Evolutionary conservation across 495 filamentous ascomycete genomes (phyloP).

Genomic region (Trichoderma asperelloides): DNA sequence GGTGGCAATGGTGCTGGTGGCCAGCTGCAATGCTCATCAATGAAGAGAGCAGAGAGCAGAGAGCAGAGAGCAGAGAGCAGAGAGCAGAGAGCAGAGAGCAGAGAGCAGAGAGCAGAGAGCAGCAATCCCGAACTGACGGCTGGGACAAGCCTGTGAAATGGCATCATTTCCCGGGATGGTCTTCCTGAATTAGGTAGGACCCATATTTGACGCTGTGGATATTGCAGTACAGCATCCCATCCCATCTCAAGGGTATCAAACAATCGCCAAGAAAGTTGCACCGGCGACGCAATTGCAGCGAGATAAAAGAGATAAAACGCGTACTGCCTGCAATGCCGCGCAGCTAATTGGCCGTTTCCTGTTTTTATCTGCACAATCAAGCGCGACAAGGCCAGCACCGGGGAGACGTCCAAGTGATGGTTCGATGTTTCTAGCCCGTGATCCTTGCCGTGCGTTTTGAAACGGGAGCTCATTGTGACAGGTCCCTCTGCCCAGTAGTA

Average conservation of each 20-base stretch:
- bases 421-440: background rate
- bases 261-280: background rate
- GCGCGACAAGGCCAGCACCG: too few relatives aligned
- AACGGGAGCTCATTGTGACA: background rate
- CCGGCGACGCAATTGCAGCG: background rate
- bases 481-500: background rate
- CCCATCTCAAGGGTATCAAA: background rate
- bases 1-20: too few relatives aligned
- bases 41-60: background rate
- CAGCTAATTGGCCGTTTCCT: too few relatives aligned
- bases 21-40: too few relatives aligned
- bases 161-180: background rate
- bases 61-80: too few relatives aligned
- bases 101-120: background rate
- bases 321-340: too few relatives aligned
- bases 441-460: background rate
- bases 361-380: too few relatives aligned
- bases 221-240: background rate
- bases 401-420: too few relatives aligned
- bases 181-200: background rate
- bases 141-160: background rate
- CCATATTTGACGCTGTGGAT: conserved; percentile 3
- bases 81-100: background rate
- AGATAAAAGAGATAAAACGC: too few relatives aligned
- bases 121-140: background rate